phyloP scores from a whole-genome alignment of 2,329 filamentous ascomycete species.

The Pestalotiopsis sp. region DNA sequence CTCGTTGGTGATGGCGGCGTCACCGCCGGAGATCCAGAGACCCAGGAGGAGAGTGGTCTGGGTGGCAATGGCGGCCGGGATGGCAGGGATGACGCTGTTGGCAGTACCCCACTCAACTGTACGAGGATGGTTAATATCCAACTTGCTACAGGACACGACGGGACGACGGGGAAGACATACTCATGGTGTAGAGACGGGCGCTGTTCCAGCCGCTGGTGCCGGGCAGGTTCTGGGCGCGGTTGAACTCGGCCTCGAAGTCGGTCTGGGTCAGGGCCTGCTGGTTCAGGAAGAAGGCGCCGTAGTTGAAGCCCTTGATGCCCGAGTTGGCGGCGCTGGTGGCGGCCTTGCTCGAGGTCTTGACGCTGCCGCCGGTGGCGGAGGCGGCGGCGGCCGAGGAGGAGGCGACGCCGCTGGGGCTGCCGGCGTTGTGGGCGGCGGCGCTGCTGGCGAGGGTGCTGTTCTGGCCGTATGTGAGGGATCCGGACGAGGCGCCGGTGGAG shows the following conservation, averaged over 20 bases:
- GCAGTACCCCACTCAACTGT: conserved; percentile 34
- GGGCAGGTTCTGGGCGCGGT: conserved; percentile 29
- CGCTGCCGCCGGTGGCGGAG: conserved; percentile 6
- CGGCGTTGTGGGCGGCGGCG: conserved; percentile 19
- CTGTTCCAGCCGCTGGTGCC: conserved; percentile 32
- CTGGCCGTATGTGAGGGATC: not conserved
- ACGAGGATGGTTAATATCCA: conserved; percentile 13
- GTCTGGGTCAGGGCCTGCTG: conserved; percentile 31
- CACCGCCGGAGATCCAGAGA: conserved; percentile 46
- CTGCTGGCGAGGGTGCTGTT: conserved; percentile 14
- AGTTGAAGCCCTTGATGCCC: conserved; percentile 35
- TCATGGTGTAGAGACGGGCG: conserved; percentile 35
- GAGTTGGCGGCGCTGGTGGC: conserved; percentile 21
- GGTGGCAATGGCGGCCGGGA: conserved; percentile 60
- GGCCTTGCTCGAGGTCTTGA: not conserved
- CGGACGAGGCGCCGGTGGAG: not conserved
- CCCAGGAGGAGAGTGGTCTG: conserved; percentile 54
- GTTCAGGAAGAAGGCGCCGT: conserved; percentile 35
- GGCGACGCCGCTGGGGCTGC: conserved; percentile 16
- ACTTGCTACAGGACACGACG: conserved; percentile 16
- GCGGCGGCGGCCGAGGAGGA: conserved; percentile 7
- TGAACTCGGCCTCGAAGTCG: conserved; percentile 36
- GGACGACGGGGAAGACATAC: conserved; percentile 20
- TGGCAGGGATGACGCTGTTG: conserved; percentile 65
- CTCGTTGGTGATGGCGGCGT: conserved; percentile 46